Evolutionary conservation across 176 grass and related monocot species (phyloP).

Genomic region (Olyra latifolia): DNA sequence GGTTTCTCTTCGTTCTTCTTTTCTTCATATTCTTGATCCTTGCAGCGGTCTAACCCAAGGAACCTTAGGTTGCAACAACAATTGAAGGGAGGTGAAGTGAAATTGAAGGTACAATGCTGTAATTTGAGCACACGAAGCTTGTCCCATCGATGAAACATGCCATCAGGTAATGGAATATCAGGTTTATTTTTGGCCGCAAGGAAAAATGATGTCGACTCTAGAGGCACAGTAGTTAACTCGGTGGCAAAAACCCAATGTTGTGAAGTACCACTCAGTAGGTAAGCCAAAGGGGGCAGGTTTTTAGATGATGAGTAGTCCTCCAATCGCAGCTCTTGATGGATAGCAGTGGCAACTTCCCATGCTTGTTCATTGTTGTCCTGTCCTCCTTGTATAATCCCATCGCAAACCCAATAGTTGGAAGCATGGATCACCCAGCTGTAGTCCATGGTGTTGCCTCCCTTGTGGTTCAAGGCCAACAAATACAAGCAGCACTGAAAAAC

Average conservation of each 20-base stretch:
- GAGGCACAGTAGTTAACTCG: background rate
- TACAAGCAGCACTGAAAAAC: background rate
- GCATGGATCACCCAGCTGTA: background rate
- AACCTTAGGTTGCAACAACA: constrained; percentile 3
- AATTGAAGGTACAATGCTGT: background rate
- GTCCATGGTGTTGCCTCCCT: rapidly evolving
- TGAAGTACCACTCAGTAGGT: rapidly evolving
- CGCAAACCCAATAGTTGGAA: constrained; percentile 17
- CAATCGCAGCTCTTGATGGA: background rate
- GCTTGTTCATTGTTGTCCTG: background rate
- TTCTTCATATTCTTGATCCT: background rate
- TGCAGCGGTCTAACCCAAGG: background rate
- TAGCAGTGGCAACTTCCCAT: background rate
- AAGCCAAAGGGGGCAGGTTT: rapidly evolving
- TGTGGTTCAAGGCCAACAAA: background rate
- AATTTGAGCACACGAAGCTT: background rate
- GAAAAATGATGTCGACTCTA: background rate
- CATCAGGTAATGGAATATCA: background rate
- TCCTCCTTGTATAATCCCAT: background rate
- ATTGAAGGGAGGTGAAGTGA: background rate
- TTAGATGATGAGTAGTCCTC: background rate
- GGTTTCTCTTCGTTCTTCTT: background rate
- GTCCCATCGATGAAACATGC: background rate
- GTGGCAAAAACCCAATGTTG: too few relatives aligned
- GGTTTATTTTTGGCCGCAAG: rapidly evolving